Evolutionary conservation across 2,329 filamentous ascomycete species (phyloP).

Genomic region (Diaporthe sp.): DNA sequence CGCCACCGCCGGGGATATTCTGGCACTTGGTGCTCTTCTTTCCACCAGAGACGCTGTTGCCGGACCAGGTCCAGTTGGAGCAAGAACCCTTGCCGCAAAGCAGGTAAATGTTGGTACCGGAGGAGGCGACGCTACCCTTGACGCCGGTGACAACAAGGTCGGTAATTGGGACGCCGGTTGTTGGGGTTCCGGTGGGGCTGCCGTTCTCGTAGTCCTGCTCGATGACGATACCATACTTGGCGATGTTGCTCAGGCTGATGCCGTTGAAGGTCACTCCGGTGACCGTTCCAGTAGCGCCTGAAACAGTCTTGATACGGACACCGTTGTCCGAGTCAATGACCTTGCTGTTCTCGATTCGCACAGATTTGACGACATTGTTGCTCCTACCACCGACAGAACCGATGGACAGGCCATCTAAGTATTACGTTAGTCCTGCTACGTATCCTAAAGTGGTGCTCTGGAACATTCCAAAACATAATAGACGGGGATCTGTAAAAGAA

Average conservation of each 20-base stretch:
- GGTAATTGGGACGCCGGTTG: slow-evolving; percentile 63
- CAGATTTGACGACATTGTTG: slow-evolving; percentile 62
- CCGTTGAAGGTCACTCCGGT: slow-evolving; percentile 45
- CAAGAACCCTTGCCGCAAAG: slow-evolving; percentile 63
- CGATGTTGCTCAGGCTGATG: slow-evolving; percentile 32
- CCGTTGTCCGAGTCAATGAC: slow-evolving; percentile 65
- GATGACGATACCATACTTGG: slow-evolving; percentile 50
- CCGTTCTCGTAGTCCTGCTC: slow-evolving; percentile 52
- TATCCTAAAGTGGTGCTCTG: no score
- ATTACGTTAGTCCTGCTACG: no score
- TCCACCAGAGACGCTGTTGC: slow-evolving; percentile 62
- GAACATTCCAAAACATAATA: no score
- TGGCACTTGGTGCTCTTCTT: slow-evolving; percentile 36
- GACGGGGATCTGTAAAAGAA: no score
- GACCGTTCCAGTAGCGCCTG: slow-evolving; percentile 56
- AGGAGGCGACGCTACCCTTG: slow-evolving; percentile 46
- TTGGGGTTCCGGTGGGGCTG: slow-evolving; percentile 54
- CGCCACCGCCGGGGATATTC: slow-evolving; percentile 32
- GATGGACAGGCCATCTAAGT: slow-evolving; percentile 55
- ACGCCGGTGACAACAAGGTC: slow-evolving; percentile 56
- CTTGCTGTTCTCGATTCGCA: slow-evolving; percentile 58
- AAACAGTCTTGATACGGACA: slow-evolving; percentile 61
- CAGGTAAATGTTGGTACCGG: slow-evolving; percentile 58
- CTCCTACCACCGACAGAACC: slow-evolving; percentile 57
- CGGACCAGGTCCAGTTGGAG: slow-evolving; percentile 63